These are phyloP conservation scores for Candida sojae DNA, from an alignment of 1,139 yeast genomes.

Conservation along the genomic window DNA sequence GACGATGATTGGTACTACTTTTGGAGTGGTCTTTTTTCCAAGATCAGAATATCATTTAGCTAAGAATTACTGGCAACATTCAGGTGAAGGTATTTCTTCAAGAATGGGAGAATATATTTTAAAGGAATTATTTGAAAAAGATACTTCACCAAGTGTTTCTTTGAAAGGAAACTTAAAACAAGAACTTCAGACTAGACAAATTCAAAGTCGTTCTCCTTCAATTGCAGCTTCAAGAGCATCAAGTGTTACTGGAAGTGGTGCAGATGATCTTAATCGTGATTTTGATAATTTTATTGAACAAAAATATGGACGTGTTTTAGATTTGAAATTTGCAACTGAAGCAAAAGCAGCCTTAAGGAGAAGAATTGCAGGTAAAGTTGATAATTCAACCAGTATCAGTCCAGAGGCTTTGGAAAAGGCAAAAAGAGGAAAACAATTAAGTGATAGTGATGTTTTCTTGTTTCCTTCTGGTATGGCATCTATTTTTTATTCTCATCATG, in stretches of 20 bases:
- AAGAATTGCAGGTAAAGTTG: conserved; percentile 73
- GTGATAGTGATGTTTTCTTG: conserved; percentile 72
- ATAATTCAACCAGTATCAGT: conserved; percentile 37
- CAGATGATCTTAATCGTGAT: conserved; percentile 49
- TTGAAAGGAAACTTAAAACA: conserved; percentile 26
- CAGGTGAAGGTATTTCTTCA: conserved; percentile 94
- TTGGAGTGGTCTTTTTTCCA: conserved; percentile 79
- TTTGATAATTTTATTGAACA: conserved; percentile 77
- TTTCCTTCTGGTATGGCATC: conserved; percentile 94
- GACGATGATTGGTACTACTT: conserved; percentile 60
- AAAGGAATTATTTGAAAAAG: conserved; percentile 53
- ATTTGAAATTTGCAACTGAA: conserved; percentile 68
- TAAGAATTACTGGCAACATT: conserved; percentile 92
- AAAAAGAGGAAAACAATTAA: conserved; percentile 34
- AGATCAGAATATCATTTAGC: conserved; percentile 58
- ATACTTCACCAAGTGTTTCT: conserved; percentile 3
- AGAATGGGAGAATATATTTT: conserved; percentile 83
- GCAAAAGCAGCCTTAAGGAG: conserved; percentile 75
- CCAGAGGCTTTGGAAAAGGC: conserved; percentile 32
- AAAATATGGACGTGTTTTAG: conserved; percentile 86
- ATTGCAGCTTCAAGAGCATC: conserved; percentile 26
- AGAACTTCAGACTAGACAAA: conserved; percentile 40
- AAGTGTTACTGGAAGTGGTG: conserved; percentile 15
- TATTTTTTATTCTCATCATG: conserved; percentile 79
- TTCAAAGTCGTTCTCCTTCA: conserved; percentile 38